Percentiles rank a stretch among this genome's conserved stretches.
These are phyloP conservation scores for Clitocybe nebularis DNA, from an alignment of 1,284 basidiomycete species.

Conservation along the genomic window DNA sequence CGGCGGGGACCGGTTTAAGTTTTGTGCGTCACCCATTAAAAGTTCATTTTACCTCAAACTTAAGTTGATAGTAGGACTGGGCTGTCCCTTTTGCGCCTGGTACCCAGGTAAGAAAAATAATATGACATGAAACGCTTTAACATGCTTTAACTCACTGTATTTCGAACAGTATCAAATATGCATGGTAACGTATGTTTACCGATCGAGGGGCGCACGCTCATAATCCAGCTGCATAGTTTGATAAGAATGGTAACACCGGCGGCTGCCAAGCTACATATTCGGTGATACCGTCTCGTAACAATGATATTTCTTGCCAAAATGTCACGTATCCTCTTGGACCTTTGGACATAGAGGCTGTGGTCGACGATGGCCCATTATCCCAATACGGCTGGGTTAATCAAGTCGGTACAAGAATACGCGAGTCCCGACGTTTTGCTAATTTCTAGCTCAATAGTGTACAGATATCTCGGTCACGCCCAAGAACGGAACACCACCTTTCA, in stretches of 20 bases:
- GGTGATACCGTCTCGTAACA: conserved; percentile 38
- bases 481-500: conserved; percentile 59
- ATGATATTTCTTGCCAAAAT: conserved; percentile 40
- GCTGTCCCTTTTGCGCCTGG: conserved; percentile 53
- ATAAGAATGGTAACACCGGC: conserved; percentile 49
- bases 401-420: conserved; percentile 23
- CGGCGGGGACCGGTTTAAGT: conserved; percentile 40
- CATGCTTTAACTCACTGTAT: neutral
- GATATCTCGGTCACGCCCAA: conserved; percentile 48
- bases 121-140: neutral
- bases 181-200: conserved; percentile 41
- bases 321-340: conserved; percentile 41
- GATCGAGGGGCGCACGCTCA: neutral
- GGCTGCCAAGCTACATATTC: conserved; percentile 58
- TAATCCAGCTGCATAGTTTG: conserved; percentile 35
- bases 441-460: conserved; percentile 37
- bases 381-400: conserved; percentile 58
- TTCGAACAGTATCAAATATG: conserved; percentile 64
- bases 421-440: conserved; percentile 3
- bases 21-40: conserved; percentile 37
- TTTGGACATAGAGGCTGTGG: conserved; percentile 41
- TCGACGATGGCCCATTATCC: conserved; percentile 45
- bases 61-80: conserved; percentile 40
- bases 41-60: conserved; percentile 1
- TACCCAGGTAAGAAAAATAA: conserved; percentile 38